Evolutionary conservation across 2,329 filamentous ascomycete species (phyloP).

Genomic region (Akanthomyces dipterigenus): DNA sequence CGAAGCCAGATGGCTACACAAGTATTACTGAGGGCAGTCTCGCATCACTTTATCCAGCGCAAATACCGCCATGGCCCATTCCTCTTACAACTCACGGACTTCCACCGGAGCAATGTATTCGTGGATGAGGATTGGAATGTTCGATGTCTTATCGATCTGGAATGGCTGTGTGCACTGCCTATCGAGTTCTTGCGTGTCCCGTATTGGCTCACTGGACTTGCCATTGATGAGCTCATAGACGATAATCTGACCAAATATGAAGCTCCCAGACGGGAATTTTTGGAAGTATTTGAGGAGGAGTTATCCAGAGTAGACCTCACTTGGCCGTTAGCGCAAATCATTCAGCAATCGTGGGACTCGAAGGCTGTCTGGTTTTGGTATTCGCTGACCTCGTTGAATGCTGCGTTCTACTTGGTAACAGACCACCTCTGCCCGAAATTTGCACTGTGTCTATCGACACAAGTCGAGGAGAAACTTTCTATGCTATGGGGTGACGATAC

Average conservation of each 20-base stretch:
- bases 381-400: background rate
- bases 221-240: constrained; percentile 16
- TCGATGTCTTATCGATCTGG: constrained; percentile 27
- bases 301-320: constrained; percentile 10
- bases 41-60: constrained; percentile 20
- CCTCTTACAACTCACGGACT: constrained; percentile 24
- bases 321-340: background rate
- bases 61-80: constrained; percentile 22
- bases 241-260: constrained; percentile 15
- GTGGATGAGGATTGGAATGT: constrained; percentile 30
- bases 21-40: constrained; percentile 18
- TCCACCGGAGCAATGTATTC: constrained; percentile 29
- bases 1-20: constrained; percentile 22
- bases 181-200: constrained; percentile 16
- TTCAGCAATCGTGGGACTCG: background rate
- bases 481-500: no score
- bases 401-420: background rate
- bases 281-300: constrained; percentile 13
- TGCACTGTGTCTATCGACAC: no score
- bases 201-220: constrained; percentile 19
- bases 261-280: constrained; percentile 15
- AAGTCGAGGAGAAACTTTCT: no score
- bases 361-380: background rate
- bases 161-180: constrained; percentile 27
- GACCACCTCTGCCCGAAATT: no score